Percentiles rank a stretch among this genome's conserved stretches.
Conservation (phyloP, 495 filamentous ascomycete genomes). For the Tuber calosporum region DNA sequence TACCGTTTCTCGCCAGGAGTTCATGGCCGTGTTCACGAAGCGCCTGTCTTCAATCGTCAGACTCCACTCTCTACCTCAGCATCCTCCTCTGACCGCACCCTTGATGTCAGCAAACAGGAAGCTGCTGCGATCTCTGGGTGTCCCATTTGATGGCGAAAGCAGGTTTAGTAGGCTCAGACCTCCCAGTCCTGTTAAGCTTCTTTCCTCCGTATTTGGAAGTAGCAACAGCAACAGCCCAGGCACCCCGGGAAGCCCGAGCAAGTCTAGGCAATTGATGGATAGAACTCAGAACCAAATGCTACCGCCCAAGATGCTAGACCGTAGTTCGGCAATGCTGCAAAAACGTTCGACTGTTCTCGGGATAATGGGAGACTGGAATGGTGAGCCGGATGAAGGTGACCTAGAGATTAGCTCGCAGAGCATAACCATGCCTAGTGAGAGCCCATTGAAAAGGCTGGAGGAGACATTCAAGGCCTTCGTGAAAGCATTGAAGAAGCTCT, state of each 20-base stretch:
- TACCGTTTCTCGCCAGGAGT: slow-evolving; percentile 31
- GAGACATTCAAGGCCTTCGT: slow-evolving; percentile 81
- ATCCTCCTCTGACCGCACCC: slow-evolving; percentile 57
- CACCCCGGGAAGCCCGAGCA: slow-evolving; percentile 27
- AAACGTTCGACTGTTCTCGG: slow-evolving; percentile 34
- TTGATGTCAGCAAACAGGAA: slow-evolving; percentile 63
- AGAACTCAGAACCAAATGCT: slow-evolving; percentile 38
- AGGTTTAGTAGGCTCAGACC: slow-evolving; percentile 57
- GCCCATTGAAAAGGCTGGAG: slow-evolving; percentile 60
- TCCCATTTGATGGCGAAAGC: slow-evolving; percentile 56
- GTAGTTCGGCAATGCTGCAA: slow-evolving; percentile 25
- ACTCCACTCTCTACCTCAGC: slow-evolving; percentile 61
- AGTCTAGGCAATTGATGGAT: slow-evolving; percentile 29
- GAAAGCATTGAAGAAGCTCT: slow-evolving; percentile 63
- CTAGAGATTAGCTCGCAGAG: slow-evolving; percentile 44
- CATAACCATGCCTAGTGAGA: slow-evolving; percentile 38
- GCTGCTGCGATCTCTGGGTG: slow-evolving; percentile 62
- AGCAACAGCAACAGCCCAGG: slow-evolving; percentile 39
- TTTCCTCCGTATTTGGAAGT: slow-evolving; percentile 71
- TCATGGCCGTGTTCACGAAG: slow-evolving; percentile 36
- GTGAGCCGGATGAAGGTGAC: slow-evolving; percentile 19
- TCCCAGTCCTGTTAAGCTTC: slow-evolving; percentile 79
- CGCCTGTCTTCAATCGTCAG: slow-evolving; percentile 35
- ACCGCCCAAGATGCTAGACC: slow-evolving; percentile 29
- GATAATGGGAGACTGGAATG: slow-evolving; percentile 26